Base-by-base conservation (phyloP, 1,284 basidiomycete species). In the Apiotrichum sp. region DNA sequence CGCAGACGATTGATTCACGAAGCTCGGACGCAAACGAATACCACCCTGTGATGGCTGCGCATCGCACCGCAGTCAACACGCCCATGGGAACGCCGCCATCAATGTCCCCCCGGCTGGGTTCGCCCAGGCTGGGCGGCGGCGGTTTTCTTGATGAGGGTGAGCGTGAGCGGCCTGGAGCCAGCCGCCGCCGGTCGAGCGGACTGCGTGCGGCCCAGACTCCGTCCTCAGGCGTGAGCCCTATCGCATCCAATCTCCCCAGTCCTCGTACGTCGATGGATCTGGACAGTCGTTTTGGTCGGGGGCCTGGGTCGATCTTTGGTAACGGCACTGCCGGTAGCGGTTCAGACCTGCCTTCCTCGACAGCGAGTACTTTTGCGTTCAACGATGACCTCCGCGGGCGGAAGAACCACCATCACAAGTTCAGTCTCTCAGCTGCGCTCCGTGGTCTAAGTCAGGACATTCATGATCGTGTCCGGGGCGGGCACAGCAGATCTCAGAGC, bases 351-450 rank as follows among this genome's bases (percentile, higher is more conserved):
- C 10, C 47, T 8, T 49, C 38, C 11, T 32, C 47, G 8, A 38
- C 35, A 2, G n/a, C n/a, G 6, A 40, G 39, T n/a, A 22, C 8
- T 1, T 50, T 32, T 9, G 39, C 6, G 22, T 11, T 34, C 45
- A 32, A 47, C 16, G 55, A 44, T 29, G 66, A 65, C 31, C 58
- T 63, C 34, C 63, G 69, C 31, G 66, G 66, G 3, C 56, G 67
- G 8, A 47, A 47, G 6, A 44, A 52, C 31, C 68, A 66, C 36
- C 52, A 56, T 31, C 55, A 56, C 52, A 69, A 70, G 41, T 77
- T 77, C 62, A 76, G 72, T 48, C 59, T 78, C 6, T 64, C 73
- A 1, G 70, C 71, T 1, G 74, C 77, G 2, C 58, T 77, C 4
- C 69, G 75, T 13, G 70, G 73, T 6, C 58, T 77, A 39, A 72